Evolutionary conservation across 2,329 filamentous ascomycete species (phyloP).

Genomic region (Celoporthe dispersa): DNA sequence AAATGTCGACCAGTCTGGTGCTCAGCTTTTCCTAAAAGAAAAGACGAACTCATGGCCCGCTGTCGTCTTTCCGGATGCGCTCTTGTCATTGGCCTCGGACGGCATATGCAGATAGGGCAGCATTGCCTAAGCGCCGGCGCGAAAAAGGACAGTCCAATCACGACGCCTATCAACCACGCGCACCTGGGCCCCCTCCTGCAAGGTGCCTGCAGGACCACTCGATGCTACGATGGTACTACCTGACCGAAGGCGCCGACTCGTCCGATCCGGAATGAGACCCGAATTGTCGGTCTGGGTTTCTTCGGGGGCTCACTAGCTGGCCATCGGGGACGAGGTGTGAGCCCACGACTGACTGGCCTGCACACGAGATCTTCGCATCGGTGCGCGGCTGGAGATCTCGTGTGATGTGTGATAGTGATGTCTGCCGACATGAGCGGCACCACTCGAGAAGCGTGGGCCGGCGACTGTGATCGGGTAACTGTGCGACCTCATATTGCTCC

Average conservation of each 20-base stretch:
- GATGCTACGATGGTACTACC: not conserved
- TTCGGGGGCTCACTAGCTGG: not conserved
- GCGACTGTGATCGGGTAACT: not conserved
- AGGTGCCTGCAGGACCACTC: constrained; percentile 4
- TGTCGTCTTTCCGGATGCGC: constrained; percentile 5
- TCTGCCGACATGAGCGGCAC: constrained; percentile 24
- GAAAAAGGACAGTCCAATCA: constrained; percentile 24
- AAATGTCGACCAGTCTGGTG: not conserved
- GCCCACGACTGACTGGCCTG: constrained; percentile 19
- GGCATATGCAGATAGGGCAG: constrained; percentile 16
- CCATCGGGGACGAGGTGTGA: constrained; percentile 8
- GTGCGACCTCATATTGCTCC: constrained; percentile 24
- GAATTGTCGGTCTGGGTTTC: constrained; percentile 16
- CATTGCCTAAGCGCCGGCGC: constrained; percentile 27
- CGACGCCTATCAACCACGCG: constrained; percentile 11
- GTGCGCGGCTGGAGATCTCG: constrained; percentile 24
- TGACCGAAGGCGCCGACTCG: constrained; percentile 16
- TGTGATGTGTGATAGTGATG: constrained; percentile 29
- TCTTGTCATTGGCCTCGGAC: not conserved
- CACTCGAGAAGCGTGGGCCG: not conserved
- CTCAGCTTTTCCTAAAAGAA: not conserved
- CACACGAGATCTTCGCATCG: constrained; percentile 4
- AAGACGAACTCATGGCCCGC: not conserved
- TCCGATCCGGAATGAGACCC: constrained; percentile 22
- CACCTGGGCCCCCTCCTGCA: constrained; percentile 15